phyloP scores from a whole-genome alignment of 192 early-diverging fungal genomes.

The Nowakowskiella sp. region DNA sequence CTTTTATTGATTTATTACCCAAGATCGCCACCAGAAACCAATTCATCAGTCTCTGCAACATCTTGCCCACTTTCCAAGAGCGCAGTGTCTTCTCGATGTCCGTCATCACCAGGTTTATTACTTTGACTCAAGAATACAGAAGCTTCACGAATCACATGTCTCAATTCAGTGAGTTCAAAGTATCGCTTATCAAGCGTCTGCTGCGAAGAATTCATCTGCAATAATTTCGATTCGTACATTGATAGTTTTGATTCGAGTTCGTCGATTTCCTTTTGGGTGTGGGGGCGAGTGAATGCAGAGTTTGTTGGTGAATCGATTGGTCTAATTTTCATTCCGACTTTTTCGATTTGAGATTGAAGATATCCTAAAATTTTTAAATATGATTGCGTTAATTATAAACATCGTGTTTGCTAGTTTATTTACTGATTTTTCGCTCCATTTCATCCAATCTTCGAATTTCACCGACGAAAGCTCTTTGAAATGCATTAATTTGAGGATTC shows the following conservation, averaged over 20 bases:
- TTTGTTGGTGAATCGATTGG: constrained; percentile 37
- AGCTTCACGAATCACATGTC: constrained; percentile 84
- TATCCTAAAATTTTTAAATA: constrained; percentile 52
- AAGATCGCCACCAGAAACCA: constrained; percentile 21
- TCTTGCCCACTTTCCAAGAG: constrained; percentile 9
- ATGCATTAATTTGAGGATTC: constrained; percentile 89
- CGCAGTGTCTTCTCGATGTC: background rate
- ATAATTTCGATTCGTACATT: constrained; percentile 74
- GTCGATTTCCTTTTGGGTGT: constrained; percentile 88
- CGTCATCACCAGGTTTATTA: constrained; percentile 34
- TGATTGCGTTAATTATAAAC: background rate
- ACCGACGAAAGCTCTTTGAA: constrained; percentile 90
- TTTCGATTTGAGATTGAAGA: constrained; percentile 70
- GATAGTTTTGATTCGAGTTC: constrained; percentile 75
- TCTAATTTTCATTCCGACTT: constrained; percentile 58
- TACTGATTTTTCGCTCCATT: constrained; percentile 91
- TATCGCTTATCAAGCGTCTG: constrained; percentile 81
- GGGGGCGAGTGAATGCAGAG: constrained; percentile 54
- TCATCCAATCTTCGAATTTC: constrained; percentile 95
- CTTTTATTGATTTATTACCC: constrained; percentile 22
- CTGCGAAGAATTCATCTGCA: constrained; percentile 79
- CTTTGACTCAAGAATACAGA: constrained; percentile 71
- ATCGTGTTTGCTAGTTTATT: constrained; percentile 17
- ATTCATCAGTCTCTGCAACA: constrained; percentile 20
- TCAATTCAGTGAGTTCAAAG: constrained; percentile 81